These are phyloP conservation scores for Hansenula anomala DNA, from an alignment of 1,139 yeast species.

Conservation along the genomic window DNA sequence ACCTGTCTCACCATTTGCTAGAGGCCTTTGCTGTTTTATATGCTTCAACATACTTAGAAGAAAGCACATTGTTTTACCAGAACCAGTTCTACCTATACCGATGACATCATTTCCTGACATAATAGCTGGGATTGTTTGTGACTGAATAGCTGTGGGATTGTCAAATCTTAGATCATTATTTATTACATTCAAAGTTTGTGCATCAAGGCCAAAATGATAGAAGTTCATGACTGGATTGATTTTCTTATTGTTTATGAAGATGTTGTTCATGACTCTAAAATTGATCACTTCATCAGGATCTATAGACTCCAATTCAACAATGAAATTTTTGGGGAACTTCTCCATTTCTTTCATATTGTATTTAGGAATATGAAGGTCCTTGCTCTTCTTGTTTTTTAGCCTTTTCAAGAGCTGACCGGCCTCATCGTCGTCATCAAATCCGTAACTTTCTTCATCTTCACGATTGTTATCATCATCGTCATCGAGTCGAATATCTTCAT, in stretches of 20 bases:
- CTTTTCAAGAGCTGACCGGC: conserved; percentile 31
- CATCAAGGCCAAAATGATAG: conserved; percentile 78
- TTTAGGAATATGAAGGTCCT: conserved; percentile 15
- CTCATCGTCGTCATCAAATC: conserved; percentile 26
- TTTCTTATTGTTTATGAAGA: conserved; percentile 20
- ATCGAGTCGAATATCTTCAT: conserved; percentile 9
- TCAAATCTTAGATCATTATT: conserved; percentile 44
- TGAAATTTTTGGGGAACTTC: conserved; percentile 60
- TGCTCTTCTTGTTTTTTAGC: conserved; percentile 34
- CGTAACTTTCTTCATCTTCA: conserved; percentile 24
- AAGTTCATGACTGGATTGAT: conserved; percentile 65
- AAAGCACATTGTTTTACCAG: conserved; percentile 92
- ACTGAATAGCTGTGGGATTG: conserved; percentile 83
- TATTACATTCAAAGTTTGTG: conserved; percentile 40
- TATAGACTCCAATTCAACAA: conserved; percentile 54
- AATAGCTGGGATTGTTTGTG: conserved; percentile 86
- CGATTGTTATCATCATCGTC: conserved; percentile 6
- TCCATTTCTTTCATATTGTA: conserved; percentile 34
- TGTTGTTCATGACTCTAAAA: conserved; percentile 22
- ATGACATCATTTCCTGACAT: conserved; percentile 89
- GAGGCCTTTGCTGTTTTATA: conserved; percentile 62
- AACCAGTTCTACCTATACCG: conserved; percentile 95
- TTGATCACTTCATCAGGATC: conserved; percentile 23
- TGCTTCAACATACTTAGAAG: conserved; percentile 82
- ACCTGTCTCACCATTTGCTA: conserved; percentile 50